A percentile compares a stretch with the other conserved stretches of the same genome.
Evolutionary conservation across 768 basidiomycete genomes (phyloP).

Genomic region (Rhodotorula kratochvilovae): DNA sequence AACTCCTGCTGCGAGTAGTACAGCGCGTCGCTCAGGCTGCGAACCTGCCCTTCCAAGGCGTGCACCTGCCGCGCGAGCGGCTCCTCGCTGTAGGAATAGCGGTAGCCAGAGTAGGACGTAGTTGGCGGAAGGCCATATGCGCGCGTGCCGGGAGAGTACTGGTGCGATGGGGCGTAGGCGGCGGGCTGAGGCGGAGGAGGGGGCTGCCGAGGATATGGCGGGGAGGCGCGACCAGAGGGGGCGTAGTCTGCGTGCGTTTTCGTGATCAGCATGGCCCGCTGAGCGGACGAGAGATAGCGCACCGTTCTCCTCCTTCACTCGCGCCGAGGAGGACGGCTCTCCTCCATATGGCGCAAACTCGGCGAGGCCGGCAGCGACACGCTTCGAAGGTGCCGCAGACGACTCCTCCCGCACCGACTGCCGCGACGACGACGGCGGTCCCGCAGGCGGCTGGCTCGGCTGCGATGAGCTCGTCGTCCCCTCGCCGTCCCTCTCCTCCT

Average conservation of each 20-base stretch:
- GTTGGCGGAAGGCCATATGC: neutral
- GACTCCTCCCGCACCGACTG: neutral
- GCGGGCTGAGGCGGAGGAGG: neutral
- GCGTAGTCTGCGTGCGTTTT: neutral
- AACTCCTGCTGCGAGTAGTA: constrained; percentile 20
- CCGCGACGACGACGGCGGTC: neutral
- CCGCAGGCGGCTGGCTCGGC: neutral
- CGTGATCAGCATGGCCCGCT: neutral
- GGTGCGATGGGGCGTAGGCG: neutral
- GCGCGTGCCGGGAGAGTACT: constrained; percentile 3
- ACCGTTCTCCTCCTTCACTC: constrained; percentile 6
- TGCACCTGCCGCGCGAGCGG: neutral
- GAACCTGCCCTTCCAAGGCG: constrained; percentile 14
- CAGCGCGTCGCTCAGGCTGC: constrained; percentile 10
- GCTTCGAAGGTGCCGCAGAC: neutral
- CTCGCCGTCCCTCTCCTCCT: constrained; percentile 7
- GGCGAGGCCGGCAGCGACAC: neutral
- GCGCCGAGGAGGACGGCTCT: neutral
- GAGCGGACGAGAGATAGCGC: neutral
- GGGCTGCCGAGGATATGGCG: neutral
- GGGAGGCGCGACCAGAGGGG: neutral
- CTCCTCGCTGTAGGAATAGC: neutral
- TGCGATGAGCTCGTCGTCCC: neutral
- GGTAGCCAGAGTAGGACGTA: neutral
- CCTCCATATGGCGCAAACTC: constrained; percentile 10